Evolutionary conservation across 192 early-diverging fungal genomes (phyloP).

Genomic region (Podochytrium sp.): DNA sequence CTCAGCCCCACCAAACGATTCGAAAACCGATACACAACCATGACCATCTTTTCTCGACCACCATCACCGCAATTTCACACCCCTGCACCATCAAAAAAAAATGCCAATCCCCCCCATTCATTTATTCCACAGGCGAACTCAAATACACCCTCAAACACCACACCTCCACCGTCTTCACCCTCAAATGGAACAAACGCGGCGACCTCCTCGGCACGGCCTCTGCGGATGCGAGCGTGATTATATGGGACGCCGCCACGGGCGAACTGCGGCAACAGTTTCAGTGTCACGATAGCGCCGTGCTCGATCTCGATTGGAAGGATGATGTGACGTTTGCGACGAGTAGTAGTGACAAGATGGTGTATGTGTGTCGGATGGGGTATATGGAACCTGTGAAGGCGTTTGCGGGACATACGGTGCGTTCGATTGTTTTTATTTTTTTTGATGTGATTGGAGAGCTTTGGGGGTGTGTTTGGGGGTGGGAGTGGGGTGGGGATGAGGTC

Average conservation of each 20-base stretch:
- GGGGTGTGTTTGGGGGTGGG: too few relatives aligned
- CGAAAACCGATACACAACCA: slow-evolving; percentile 8
- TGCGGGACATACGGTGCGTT: slow-evolving; percentile 70
- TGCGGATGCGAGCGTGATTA: slow-evolving; percentile 77
- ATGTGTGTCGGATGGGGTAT: slow-evolving; percentile 76
- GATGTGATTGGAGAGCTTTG: too few relatives aligned
- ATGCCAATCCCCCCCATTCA: neutral
- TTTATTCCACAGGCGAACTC: slow-evolving; percentile 61
- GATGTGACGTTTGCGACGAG: slow-evolving; percentile 89
- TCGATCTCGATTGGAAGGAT: slow-evolving; percentile 95
- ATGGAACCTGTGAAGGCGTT: slow-evolving; percentile 73
- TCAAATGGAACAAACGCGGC: slow-evolving; percentile 87
- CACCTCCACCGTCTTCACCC: slow-evolving; percentile 77
- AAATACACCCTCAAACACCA: slow-evolving; percentile 68
- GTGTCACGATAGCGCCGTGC: slow-evolving; percentile 57
- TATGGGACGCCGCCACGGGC: slow-evolving; percentile 85
- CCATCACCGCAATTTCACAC: too few relatives aligned
- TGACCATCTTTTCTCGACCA: neutral
- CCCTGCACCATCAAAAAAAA: neutral
- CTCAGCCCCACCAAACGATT: neutral
- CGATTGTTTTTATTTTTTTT: neutral
- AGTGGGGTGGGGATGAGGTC: too few relatives aligned
- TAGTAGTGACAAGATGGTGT: slow-evolving; percentile 79
- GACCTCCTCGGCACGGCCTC: slow-evolving; percentile 74
- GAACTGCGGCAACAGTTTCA: slow-evolving; percentile 74